Conservation (phyloP, 805 yeast species). For the Lachancea dasiensis region DNA sequence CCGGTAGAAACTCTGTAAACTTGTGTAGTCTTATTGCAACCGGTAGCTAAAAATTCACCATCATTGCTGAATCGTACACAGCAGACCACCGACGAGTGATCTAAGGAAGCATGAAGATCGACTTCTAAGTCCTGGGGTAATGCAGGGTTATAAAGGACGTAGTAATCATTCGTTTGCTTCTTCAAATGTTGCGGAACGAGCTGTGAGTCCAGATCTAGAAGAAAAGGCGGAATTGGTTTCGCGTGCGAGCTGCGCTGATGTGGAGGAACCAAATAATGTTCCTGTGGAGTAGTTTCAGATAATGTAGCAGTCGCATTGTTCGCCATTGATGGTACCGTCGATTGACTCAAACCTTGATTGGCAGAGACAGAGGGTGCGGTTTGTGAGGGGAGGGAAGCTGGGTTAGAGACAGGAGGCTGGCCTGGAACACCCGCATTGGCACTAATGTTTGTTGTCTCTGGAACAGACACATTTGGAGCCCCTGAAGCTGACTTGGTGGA, state of each 20-base stretch:
- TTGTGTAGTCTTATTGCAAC: slow-evolving; percentile 93
- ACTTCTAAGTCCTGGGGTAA: slow-evolving; percentile 73
- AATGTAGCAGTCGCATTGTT: slow-evolving; percentile 26
- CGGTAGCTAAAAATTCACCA: slow-evolving; percentile 91
- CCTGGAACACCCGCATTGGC: neutral
- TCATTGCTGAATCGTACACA: slow-evolving; percentile 90
- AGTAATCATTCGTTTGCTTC: slow-evolving; percentile 79
- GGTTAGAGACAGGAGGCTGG: slow-evolving; percentile 2
- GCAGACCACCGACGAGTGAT: slow-evolving; percentile 92
- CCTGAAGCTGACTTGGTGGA: slow-evolving; percentile 10
- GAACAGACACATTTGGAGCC: no score
- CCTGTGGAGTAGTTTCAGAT: slow-evolving; percentile 22
- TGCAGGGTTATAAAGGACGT: slow-evolving; percentile 85
- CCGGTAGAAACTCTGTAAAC: slow-evolving; percentile 92
- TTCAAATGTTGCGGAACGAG: slow-evolving; percentile 70
- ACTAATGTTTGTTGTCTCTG: slow-evolving; percentile 7
- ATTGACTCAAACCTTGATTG: slow-evolving; percentile 3
- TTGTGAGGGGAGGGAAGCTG: slow-evolving; percentile 15
- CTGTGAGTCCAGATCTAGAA: slow-evolving; percentile 72
- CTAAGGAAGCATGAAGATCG: slow-evolving; percentile 81
- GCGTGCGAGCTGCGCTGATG: slow-evolving; percentile 44
- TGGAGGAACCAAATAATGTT: slow-evolving; percentile 35
- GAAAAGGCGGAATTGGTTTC: slow-evolving; percentile 76
- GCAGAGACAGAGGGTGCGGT: slow-evolving; percentile 2
- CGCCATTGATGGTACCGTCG: slow-evolving; percentile 16